Percentiles rank a stretch among this genome's conserved stretches.
Conservation (phyloP, 768 basidiomycete genomes). For the Phylloporus arenicola region DNA sequence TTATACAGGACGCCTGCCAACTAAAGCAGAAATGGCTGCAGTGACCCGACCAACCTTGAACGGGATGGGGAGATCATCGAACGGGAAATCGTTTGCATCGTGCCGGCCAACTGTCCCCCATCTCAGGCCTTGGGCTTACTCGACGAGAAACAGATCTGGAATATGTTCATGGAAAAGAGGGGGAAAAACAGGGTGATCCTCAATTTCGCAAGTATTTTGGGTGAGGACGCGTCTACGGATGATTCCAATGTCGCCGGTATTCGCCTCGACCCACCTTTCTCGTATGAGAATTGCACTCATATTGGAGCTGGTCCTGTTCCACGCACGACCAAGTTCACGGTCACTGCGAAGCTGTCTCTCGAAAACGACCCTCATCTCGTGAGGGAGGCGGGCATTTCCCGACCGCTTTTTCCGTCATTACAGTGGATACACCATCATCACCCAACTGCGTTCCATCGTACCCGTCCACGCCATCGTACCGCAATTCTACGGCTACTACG, state of each 20-base stretch:
- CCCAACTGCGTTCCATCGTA: constrained; percentile 35
- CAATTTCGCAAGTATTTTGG: neutral
- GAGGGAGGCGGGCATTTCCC: constrained; percentile 26
- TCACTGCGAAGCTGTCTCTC: constrained; percentile 43
- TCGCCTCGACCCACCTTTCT: constrained; percentile 13
- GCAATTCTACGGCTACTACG: constrained; percentile 62
- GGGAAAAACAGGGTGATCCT: neutral
- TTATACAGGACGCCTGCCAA: neutral
- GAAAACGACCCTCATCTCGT: constrained; percentile 34
- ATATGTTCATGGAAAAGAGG: neutral
- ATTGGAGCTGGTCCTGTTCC: constrained; percentile 1
- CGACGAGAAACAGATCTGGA: neutral
- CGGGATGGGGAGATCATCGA: constrained; percentile 15
- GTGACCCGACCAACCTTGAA: neutral
- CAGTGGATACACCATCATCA: constrained; percentile 20
- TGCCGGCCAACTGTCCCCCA: neutral
- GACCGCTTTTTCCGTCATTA: constrained; percentile 26
- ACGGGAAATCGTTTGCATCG: constrained; percentile 11
- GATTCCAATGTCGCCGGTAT: neutral
- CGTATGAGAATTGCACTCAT: constrained; percentile 15
- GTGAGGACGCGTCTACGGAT: neutral
- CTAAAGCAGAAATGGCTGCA: neutral
- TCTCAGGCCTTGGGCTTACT: neutral
- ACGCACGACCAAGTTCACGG: constrained; percentile 34
- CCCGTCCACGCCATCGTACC: constrained; percentile 51